Conservation (phyloP, 1,139 yeast genomes). For the Suhomyces bolitotheri region DNA sequence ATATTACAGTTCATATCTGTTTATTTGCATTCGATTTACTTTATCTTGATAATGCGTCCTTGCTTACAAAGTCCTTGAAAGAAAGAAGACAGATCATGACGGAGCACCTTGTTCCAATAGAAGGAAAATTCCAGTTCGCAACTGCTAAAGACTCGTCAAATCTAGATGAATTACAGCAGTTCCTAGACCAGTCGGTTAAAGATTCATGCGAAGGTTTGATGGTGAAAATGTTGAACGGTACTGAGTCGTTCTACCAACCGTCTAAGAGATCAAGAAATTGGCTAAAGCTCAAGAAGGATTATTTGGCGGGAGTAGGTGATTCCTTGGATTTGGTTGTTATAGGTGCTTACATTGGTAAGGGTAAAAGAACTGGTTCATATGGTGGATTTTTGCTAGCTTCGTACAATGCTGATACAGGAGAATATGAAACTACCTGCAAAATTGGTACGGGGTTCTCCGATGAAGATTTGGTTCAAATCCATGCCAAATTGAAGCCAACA, state of each 20-base stretch:
- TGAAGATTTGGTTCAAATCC: conserved; percentile 64
- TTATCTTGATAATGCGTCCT: conserved; percentile 67
- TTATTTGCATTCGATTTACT: conserved; percentile 88
- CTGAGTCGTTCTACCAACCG: conserved; percentile 86
- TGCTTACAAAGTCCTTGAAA: conserved; percentile 64
- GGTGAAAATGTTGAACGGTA: conserved; percentile 87
- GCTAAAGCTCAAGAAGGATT: conserved; percentile 93
- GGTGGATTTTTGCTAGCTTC: conserved; percentile 94
- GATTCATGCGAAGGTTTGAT: conserved; percentile 94
- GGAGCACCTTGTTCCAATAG: conserved; percentile 57
- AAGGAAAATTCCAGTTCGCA: conserved; percentile 84
- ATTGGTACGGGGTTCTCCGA: conserved; percentile 98
- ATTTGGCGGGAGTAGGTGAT: conserved; percentile 92
- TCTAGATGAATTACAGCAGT: conserved; percentile 77
- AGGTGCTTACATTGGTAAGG: conserved; percentile 93
- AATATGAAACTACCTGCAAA: conserved; percentile 91
- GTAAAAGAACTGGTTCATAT: conserved; percentile 90
- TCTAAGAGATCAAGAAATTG: conserved; percentile 93
- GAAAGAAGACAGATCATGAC: conserved; percentile 68
- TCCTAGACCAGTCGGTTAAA: conserved; percentile 84
- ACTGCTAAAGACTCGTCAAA: conserved; percentile 70
- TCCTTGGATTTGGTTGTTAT: conserved; percentile 89
- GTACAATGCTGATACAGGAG: conserved; percentile 86
- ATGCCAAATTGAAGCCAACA: conserved; percentile 64
- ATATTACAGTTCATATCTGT: conserved; percentile 88